Conservation (phyloP, 73 alveolate genomes). For the Paramecium bursaria region DNA sequence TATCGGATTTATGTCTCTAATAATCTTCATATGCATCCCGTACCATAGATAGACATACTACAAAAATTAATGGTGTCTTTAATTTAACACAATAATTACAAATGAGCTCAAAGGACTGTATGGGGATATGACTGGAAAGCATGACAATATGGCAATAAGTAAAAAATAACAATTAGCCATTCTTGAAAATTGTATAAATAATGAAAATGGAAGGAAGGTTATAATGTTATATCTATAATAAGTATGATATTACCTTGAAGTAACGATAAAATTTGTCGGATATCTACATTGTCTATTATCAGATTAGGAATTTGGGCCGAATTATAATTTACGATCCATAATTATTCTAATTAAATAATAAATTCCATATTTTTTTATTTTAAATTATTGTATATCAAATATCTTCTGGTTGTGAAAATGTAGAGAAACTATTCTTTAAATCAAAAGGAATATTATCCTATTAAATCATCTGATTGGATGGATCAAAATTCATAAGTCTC, state of each 20-base stretch:
- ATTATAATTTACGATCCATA: too few relatives aligned
- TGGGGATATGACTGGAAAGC: slow-evolving; percentile 72
- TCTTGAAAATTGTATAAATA: slow-evolving; percentile 88
- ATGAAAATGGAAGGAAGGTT: slow-evolving; percentile 67
- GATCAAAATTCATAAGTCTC: too few relatives aligned
- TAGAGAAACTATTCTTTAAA: too few relatives aligned
- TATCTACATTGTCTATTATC: too few relatives aligned
- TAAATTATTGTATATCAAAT: too few relatives aligned
- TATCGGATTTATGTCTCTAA: slow-evolving; percentile 88
- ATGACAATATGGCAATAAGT: slow-evolving; percentile 87
- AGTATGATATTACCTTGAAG: too few relatives aligned
- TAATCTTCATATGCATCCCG: slow-evolving; percentile 90
- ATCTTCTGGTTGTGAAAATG: too few relatives aligned
- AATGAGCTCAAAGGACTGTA: slow-evolving; percentile 78
- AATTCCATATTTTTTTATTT: too few relatives aligned
- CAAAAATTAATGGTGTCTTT: slow-evolving; percentile 64
- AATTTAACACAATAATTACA: background rate
- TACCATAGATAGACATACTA: slow-evolving; percentile 58
- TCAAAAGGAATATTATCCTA: too few relatives aligned
- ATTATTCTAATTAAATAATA: too few relatives aligned
- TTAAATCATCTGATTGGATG: too few relatives aligned
- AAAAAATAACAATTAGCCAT: slow-evolving; percentile 93
- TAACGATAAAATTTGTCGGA: slow-evolving; percentile 15
- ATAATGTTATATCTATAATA: slow-evolving; percentile 51
- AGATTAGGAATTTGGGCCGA: too few relatives aligned